A percentile compares a stretch with the other conserved stretches of the same genome.
phyloP scores from a whole-genome alignment of 805 yeast genomes.

The Diddensiella santjacobensis region DNA sequence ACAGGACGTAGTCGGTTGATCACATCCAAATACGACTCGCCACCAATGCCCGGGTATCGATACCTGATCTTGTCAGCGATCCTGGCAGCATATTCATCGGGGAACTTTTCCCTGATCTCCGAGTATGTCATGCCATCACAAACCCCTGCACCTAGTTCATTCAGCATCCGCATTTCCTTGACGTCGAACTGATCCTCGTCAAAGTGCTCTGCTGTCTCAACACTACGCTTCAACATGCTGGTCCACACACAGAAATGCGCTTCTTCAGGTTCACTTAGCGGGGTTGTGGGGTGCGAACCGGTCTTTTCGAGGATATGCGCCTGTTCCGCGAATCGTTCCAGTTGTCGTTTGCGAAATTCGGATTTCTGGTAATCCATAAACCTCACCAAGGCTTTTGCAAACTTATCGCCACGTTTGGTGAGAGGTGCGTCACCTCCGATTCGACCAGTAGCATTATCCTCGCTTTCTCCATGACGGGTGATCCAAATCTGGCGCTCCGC shows the following conservation, averaged over 20 bases:
- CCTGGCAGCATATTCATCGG: conserved; percentile 76
- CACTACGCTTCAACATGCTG: conserved; percentile 74
- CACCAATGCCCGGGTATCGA: conserved; percentile 96
- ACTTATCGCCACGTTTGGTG: conserved; percentile 73
- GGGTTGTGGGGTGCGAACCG: conserved; percentile 34
- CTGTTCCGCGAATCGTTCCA: conserved; percentile 47
- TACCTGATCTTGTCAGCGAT: conserved; percentile 74
- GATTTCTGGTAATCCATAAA: conserved; percentile 70
- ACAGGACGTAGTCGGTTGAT: conserved; percentile 84
- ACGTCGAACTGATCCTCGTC: conserved; percentile 69
- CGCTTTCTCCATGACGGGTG: conserved; percentile 90
- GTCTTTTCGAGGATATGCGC: conserved; percentile 39
- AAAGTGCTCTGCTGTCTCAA: conserved; percentile 74
- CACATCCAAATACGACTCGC: conserved; percentile 92
- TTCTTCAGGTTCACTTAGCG: conserved; percentile 48
- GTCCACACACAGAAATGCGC: conserved; percentile 89
- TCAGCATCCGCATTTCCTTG: conserved; percentile 88
- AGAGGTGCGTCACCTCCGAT: conserved; percentile 90
- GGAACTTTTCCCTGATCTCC: conserved; percentile 68
- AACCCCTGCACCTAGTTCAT: conserved; percentile 90
- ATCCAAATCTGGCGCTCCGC: conserved; percentile 91
- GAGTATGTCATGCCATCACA: conserved; percentile 91
- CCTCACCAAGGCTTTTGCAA: conserved; percentile 64
- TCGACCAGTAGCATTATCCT: conserved; percentile 76
- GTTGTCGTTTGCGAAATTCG: conserved; percentile 62